A percentile compares a stretch with the other conserved stretches of the same genome.
These are phyloP conservation scores for Smallanthus sonchifolius DNA, from an alignment of 129 eudicot species.

Conservation along the genomic window DNA sequence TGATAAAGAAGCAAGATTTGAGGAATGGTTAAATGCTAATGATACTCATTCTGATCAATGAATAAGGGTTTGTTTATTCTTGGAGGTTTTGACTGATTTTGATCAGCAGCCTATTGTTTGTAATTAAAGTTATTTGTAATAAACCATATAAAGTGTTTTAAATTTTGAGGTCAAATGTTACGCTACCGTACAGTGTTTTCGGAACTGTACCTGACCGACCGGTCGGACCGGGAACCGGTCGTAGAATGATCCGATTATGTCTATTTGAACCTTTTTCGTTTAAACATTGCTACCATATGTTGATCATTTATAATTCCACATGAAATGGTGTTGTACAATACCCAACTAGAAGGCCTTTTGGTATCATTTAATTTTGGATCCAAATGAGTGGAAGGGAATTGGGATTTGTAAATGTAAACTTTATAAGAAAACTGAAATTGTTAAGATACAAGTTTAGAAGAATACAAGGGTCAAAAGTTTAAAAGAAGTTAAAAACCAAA, in stretches of 20 bases:
- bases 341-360: not conserved
- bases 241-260: no score
- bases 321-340: not conserved
- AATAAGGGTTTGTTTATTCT: slow-evolving; percentile 16
- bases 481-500: no score
- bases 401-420: no score
- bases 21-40: slow-evolving; percentile 63
- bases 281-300: not conserved
- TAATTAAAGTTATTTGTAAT: slow-evolving; percentile 21
- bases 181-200: not conserved
- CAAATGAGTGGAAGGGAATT: no score
- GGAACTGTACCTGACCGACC: no score
- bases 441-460: no score
- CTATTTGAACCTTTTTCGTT: no score
- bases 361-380: not conserved
- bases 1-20: slow-evolving; percentile 72
- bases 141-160: not conserved
- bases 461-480: no score
- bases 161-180: not conserved
- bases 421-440: no score
- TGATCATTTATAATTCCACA: not conserved
- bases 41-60: slow-evolving; percentile 16
- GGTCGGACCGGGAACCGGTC: no score
- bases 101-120: not conserved
- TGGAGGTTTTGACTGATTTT: not conserved